Percentiles rank a stretch among this genome's conserved stretches.
These are phyloP conservation scores for Eucalyptus brandiana DNA, from an alignment of 345 rosid genomes.

Conservation along the genomic window DNA sequence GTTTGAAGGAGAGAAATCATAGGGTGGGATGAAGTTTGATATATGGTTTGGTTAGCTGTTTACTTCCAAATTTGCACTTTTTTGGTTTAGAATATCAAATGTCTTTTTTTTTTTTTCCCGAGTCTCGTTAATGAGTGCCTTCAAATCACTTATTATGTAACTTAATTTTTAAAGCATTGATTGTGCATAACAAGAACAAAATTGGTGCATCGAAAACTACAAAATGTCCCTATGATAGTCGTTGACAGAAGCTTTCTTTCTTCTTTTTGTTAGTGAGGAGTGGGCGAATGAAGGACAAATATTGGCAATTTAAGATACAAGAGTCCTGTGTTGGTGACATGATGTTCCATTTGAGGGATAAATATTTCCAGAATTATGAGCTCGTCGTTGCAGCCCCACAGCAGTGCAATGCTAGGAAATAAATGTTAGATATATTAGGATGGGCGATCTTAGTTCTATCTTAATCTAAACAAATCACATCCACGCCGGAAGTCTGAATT, in stretches of 20 bases:
- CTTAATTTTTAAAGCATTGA: neutral
- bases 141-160: neutral
- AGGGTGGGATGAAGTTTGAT: neutral
- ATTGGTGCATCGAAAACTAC: too few species aligned
- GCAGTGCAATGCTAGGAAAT: neutral
- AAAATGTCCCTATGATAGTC: neutral
- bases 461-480: neutral
- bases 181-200: too few species aligned
- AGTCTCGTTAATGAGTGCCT: neutral
- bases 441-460: neutral
- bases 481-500: neutral
- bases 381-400: neutral
- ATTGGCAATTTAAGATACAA: neutral
- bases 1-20: neutral
- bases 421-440: neutral
- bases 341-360: neutral
- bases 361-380: neutral
- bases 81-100: neutral
- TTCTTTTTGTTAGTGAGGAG: neutral
- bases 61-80: neutral
- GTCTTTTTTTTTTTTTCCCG: neutral
- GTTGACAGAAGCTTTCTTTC: neutral
- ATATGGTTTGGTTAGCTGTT: neutral
- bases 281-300: neutral
- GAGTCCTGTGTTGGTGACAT: neutral